A percentile compares a stretch with the other conserved stretches of the same genome.
phyloP scores from a whole-genome alignment of 306 rosid genomes.

The Malus asiatica region DNA sequence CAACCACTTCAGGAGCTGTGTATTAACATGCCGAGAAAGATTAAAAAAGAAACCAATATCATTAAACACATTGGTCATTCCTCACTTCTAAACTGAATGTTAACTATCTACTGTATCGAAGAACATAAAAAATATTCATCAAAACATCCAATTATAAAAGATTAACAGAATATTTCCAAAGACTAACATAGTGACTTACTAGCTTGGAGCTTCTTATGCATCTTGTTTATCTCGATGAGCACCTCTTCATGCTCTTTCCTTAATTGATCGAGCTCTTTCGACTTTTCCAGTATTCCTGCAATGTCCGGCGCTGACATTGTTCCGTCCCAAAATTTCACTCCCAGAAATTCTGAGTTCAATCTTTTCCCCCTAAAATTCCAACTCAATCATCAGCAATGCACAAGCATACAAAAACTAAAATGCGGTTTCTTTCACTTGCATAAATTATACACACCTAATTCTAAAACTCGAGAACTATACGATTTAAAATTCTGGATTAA shows the following conservation, averaged over 20 bases:
- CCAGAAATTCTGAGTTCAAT: not conserved
- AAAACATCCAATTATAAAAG: not conserved
- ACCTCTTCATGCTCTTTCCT: slow-evolving; percentile 74
- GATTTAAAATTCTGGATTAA: not conserved
- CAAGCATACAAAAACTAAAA: not conserved
- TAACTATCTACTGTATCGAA: not conserved
- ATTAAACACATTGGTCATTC: not conserved
- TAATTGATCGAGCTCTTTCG: slow-evolving; percentile 86
- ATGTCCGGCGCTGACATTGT: slow-evolving; percentile 77
- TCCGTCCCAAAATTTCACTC: not conserved
- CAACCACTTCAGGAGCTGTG: slow-evolving; percentile 96
- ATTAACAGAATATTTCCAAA: not conserved
- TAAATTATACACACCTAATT: not conserved
- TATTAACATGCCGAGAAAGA: slow-evolving; percentile 1
- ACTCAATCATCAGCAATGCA: not conserved
- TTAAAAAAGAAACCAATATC: slow-evolving; percentile 9
- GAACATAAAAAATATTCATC: not conserved
- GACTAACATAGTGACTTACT: slow-evolving; percentile 29
- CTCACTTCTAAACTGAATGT: not conserved
- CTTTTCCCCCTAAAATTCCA: slow-evolving; percentile 7
- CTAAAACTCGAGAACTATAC: not conserved
- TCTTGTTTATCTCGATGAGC: slow-evolving; percentile 76
- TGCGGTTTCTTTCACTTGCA: not conserved
- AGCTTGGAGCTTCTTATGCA: slow-evolving; percentile 83
- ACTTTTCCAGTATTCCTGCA: slow-evolving; percentile 52